Percentiles rank a stretch among this genome's conserved stretches.
Conservation (phyloP, 2,329 filamentous ascomycete species). For the Fusarium chaquense region DNA sequence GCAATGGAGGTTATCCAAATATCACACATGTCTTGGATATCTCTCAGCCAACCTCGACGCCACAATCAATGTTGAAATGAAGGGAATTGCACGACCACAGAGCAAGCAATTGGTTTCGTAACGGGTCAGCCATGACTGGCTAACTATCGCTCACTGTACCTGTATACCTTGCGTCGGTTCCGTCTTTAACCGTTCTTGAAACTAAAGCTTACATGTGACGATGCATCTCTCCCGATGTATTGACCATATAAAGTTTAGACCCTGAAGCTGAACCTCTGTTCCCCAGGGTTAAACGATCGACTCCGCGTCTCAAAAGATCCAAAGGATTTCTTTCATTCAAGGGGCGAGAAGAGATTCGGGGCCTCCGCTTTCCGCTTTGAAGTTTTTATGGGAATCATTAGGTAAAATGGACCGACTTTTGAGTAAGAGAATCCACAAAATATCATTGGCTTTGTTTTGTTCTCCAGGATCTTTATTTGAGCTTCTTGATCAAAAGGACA, state of each 20-base stretch:
- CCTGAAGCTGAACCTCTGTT: background rate
- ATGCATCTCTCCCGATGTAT: background rate
- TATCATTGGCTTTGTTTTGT: constrained; percentile 10
- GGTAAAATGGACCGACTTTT: constrained; percentile 45
- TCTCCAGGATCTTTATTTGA: background rate
- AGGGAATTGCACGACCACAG: background rate
- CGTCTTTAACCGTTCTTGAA: background rate
- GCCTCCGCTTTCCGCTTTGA: constrained; percentile 22
- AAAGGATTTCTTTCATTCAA: constrained; percentile 10
- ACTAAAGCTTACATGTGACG: background rate
- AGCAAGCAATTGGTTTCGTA: background rate
- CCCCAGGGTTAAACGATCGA: background rate
- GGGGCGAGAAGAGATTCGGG: constrained; percentile 28
- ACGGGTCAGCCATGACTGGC: background rate
- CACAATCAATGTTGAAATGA: background rate
- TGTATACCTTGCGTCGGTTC: background rate
- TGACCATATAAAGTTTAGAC: constrained; percentile 8
- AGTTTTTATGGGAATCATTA: constrained; percentile 26
- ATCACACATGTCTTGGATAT: background rate
- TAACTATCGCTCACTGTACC: background rate
- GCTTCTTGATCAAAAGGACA: background rate
- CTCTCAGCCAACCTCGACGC: background rate
- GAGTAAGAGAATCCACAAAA: constrained; percentile 46
- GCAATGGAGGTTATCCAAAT: background rate
- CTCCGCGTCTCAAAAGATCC: background rate